A percentile compares a stretch with the other conserved stretches of the same genome.
phyloP scores from a whole-genome alignment of 2,329 filamentous ascomycete genomes.

The Magnaporthiopsis rhizophila region DNA sequence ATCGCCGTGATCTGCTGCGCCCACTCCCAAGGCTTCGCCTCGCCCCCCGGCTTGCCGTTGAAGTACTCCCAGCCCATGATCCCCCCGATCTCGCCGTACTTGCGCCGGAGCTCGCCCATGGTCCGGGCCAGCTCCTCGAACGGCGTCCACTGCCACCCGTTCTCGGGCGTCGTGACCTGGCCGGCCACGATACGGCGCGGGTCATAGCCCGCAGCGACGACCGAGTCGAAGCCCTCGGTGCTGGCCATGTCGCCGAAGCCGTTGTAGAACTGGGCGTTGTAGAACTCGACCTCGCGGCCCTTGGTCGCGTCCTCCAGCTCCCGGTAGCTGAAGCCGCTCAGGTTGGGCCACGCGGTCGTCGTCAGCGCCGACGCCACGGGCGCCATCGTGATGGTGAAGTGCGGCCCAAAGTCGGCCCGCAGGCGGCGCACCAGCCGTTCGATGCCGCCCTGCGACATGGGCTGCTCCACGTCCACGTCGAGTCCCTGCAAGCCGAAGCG shows the following conservation, averaged over 20 bases:
- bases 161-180: slow-evolving; percentile 68
- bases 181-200: slow-evolving; percentile 70
- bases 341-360: slow-evolving; percentile 43
- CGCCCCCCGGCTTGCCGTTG: slow-evolving; percentile 63
- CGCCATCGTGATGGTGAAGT: slow-evolving; percentile 68
- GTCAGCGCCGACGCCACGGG: slow-evolving; percentile 69
- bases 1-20: slow-evolving; percentile 55
- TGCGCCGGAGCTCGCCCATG: slow-evolving; percentile 30
- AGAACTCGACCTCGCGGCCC: slow-evolving; percentile 66
- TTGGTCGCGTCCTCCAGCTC: slow-evolving; percentile 57
- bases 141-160: slow-evolving; percentile 51
- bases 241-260: slow-evolving; percentile 61
- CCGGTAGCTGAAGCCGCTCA: slow-evolving; percentile 77
- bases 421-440: slow-evolving; percentile 55
- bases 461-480: slow-evolving; percentile 70
- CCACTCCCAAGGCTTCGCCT: slow-evolving; percentile 66
- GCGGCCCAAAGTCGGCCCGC: slow-evolving; percentile 53
- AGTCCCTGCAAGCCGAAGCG: slow-evolving; percentile 53
- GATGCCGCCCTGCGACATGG: slow-evolving; percentile 56
- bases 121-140: slow-evolving; percentile 38
- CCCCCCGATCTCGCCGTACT: slow-evolving; percentile 67
- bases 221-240: slow-evolving; percentile 39
- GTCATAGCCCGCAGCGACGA: slow-evolving; percentile 58
- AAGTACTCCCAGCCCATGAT: slow-evolving; percentile 97
- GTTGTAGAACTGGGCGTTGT: slow-evolving; percentile 89